Evolutionary conservation across 176 grass and related monocot genomes (phyloP), one percentile per base, ranked within the genome.

Genomic region (Tillandsia leiboldiana): DNA sequence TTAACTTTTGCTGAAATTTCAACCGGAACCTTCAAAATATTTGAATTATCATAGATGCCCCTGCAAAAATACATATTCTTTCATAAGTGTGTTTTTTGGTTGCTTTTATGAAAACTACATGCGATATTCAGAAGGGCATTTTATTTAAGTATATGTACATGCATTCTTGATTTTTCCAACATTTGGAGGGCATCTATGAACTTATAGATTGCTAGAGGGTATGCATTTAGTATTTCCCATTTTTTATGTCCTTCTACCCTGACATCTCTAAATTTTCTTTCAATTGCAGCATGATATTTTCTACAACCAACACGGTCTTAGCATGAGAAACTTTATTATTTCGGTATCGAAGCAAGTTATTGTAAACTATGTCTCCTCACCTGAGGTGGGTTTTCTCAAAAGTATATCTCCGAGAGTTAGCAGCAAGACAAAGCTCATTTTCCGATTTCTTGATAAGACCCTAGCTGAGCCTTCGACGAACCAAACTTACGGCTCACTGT

Each of bases 311-410:
- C 86, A 77, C 63, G 78, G 73, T 70, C 72, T 85, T 73, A 83
- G 66, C 79, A 81, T 92, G 86, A 86, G 26, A 12, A 85, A 28
- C 0, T 92, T 83, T 67, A 78, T 78, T 15, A 72, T 83, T 73
- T 87, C 86, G 48, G 18, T 87, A 63, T 23, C 52, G 50, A 97
- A 81, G 71, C 1, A 2, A 26, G 53, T 81, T 8, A 0, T 28
- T 47, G 68, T 85, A 11, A 75, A 78, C 12, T 85, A 97, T 73
- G 73, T 97, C 48, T 97, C 93, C 11, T 97, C 93, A 8, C 86
- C 86, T 65, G 93, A 97, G 76, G 10, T 85, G 10, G 76, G 12
- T 12, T 92, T 97, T 69, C 89, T 97, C 54, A 64, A 65, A 54
- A 77, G 74, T 13, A 85, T 97, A 73, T 51, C 72, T 42, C n/a